Evolutionary conservation across 192 early-diverging fungal genomes (phyloP), one percentile per base, ranked within the genome.

Genomic region (Gryganskiella cystojenkinii): DNA sequence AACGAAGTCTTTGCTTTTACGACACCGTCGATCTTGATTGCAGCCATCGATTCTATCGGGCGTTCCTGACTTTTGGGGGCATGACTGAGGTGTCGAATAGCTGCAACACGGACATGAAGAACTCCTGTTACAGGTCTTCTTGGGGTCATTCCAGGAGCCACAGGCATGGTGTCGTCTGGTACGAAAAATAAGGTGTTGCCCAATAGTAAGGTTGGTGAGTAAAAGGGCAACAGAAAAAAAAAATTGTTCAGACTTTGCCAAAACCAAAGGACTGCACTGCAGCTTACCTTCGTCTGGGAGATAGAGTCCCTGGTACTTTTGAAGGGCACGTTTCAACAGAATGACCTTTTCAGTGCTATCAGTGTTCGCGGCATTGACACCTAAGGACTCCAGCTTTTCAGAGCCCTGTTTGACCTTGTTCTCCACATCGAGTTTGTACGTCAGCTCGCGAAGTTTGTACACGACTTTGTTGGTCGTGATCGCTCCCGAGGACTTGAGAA

Each of bases 391-490:
- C 70, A 97, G 91, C 58, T 89, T 86, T 61, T 95, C 88, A 17
- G 91, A 92, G 13, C 92, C 95, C 35, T 86, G 88, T 72, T 91
- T 86, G 17, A 99, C 90, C 79, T 96, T 96, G 67, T 89, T 90
- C 82, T 99, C 98, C 15, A 99, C 91, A 34, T 96, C 93, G 28
- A 99, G 87, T 84, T 98, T 98, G 76, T 90, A 92, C 40, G 90
- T 89, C 31, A 97, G 85, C 81, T 97, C 95, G 54, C 88, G 88
- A 42, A 98, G 84, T 82, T 95, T 96, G 70, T 92, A 81, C 46
- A 90, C 86, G 47, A 93, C 87, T 79, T 91, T 90, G 42, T 89
- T 86, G 33, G 80, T 86, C 3, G 89, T 89, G 79, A 91, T 79
- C 13, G 86, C 79, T 31, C 86, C 86, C 2, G 86, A 85, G 2